Base-by-base conservation (phyloP, 257 asterid species). In the Fraxinus americana region DNA sequence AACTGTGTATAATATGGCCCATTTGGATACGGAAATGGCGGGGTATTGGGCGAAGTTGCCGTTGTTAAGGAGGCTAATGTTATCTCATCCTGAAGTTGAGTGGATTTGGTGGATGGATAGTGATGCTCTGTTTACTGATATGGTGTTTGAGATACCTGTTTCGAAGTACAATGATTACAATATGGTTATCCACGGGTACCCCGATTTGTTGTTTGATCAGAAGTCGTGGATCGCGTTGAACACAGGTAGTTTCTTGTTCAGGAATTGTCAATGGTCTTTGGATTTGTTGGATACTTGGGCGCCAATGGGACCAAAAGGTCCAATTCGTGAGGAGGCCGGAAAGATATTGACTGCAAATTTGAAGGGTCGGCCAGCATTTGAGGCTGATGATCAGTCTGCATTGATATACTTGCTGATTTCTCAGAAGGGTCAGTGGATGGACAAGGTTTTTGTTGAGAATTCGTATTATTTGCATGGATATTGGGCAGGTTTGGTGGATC, bases 21-120 rank as follows among this genome's bases (percentile, higher is more conserved):
- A 91, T 83, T 82, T 95, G 85, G 98, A 95, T 72, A 90, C 79
- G 85, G 99, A 92, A 77, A 80, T 95, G 92, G 87, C 96, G 0
- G 99, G 97, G 8, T 92, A 90, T 52, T 94, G 99, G 99, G 85
- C 96, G 8, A 94, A 94, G 76, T 63, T 94, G 87, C 99, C 99
- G 0, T 86, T 94, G 89, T 81, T 94, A 73, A 83, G 99, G 69
- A 87, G 90, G 72, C 61, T 94, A 81, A 94, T 94, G 99, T 34
- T 94, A 83, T 90, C 99, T 7, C 99, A 94, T 79, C 98, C 99
- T 9, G 99, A 94, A 70, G 92, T 92, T 7, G 98, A 94, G 87
- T 94, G 98, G 99, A 82, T 94, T 74, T 94, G 99, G 99, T 94
- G 98, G 98, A 91, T 94, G 96, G 99, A 92, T 57, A 92, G 95